A percentile compares a stretch with the other conserved stretches of the same genome.
Conservation (phyloP, 768 basidiomycete genomes). For the Suillus brevipes region DNA sequence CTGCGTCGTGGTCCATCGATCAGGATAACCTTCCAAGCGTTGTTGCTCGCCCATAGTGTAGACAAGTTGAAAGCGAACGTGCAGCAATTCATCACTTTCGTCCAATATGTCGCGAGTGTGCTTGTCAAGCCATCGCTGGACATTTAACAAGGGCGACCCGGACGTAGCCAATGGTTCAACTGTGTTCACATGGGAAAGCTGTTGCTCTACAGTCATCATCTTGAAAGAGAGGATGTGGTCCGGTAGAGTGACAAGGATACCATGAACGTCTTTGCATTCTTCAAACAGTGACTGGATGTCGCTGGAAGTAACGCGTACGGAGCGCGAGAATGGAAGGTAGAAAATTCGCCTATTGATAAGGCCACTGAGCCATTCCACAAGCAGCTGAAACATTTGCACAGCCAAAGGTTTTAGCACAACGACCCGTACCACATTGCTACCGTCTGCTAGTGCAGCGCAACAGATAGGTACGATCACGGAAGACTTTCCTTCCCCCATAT, state of each 20-base stretch:
- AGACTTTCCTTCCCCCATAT: slow-evolving; percentile 58
- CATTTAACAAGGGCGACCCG: slow-evolving; percentile 14
- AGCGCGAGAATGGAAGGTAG: slow-evolving; percentile 33
- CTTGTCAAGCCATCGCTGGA: slow-evolving; percentile 24
- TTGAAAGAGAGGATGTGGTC: slow-evolving; percentile 52
- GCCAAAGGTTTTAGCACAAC: slow-evolving; percentile 34
- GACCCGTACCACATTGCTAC: slow-evolving; percentile 31
- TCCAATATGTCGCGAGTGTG: slow-evolving; percentile 30
- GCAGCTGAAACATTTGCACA: slow-evolving; percentile 34
- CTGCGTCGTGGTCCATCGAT: slow-evolving; percentile 44
- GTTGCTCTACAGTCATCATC: slow-evolving; percentile 39
- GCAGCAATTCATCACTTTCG: slow-evolving; percentile 39
- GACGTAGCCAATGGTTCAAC: too few relatives aligned
- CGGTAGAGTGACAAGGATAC: slow-evolving; percentile 48
- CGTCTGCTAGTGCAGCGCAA: slow-evolving; percentile 26
- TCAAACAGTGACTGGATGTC: slow-evolving; percentile 14
- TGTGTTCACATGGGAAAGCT: slow-evolving; percentile 6
- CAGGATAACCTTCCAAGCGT: slow-evolving; percentile 39
- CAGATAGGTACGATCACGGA: slow-evolving; percentile 39
- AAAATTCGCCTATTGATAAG: slow-evolving; percentile 34
- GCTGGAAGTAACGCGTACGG: slow-evolving; percentile 17
- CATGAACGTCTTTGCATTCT: slow-evolving; percentile 37
- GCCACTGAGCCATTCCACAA: slow-evolving; percentile 29
- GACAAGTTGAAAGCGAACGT: slow-evolving; percentile 46
- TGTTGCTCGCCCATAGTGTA: slow-evolving; percentile 42